Percentiles rank a stretch among this genome's conserved stretches.
Evolutionary conservation across 768 basidiomycete species (phyloP).

Genomic region (Leccinum ochraceum): DNA sequence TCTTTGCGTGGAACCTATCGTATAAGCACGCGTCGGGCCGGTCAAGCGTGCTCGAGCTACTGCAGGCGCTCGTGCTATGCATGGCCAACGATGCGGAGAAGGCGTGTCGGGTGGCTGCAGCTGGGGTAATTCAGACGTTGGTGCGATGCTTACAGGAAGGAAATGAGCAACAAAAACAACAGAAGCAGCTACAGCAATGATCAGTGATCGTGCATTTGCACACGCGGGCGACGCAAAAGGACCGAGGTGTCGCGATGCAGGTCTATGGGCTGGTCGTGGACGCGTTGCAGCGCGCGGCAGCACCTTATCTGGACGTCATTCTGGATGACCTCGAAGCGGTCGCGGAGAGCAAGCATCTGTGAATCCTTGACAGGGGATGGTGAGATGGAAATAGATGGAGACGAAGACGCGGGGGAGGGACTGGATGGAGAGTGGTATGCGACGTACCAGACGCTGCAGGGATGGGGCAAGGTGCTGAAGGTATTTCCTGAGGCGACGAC

Average conservation of each 20-base stretch:
- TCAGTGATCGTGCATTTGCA: conserved; percentile 70
- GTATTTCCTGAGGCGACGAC: conserved; percentile 52
- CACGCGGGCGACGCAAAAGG: conserved; percentile 70
- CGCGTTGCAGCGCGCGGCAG: conserved; percentile 49
- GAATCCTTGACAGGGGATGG: conserved; percentile 28
- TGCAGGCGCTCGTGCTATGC: conserved; percentile 89
- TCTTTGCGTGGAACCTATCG: conserved; percentile 88
- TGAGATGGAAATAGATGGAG: conserved; percentile 48
- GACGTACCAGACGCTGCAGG: conserved; percentile 77
- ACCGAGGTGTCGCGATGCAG: conserved; percentile 71
- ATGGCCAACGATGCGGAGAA: conserved; percentile 92
- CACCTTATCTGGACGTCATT: conserved; percentile 47
- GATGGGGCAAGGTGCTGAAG: conserved; percentile 61
- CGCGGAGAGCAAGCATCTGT: conserved; percentile 12
- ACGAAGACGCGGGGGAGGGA: conserved; percentile 45
- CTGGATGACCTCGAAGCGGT: conserved; percentile 54
- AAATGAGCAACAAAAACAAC: conserved; percentile 50
- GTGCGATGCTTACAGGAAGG: conserved; percentile 67
- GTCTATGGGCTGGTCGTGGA: conserved; percentile 84
- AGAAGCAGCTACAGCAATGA: conserved; percentile 49
- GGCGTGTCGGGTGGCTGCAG: conserved; percentile 87
- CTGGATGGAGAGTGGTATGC: conserved; percentile 75
- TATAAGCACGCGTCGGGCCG: conserved; percentile 91
- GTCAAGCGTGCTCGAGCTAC: conserved; percentile 89
- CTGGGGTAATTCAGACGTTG: conserved; percentile 76